Evolutionary conservation across 352 stramenopile species (phyloP).

Genomic region (Globisporangium canariense): DNA sequence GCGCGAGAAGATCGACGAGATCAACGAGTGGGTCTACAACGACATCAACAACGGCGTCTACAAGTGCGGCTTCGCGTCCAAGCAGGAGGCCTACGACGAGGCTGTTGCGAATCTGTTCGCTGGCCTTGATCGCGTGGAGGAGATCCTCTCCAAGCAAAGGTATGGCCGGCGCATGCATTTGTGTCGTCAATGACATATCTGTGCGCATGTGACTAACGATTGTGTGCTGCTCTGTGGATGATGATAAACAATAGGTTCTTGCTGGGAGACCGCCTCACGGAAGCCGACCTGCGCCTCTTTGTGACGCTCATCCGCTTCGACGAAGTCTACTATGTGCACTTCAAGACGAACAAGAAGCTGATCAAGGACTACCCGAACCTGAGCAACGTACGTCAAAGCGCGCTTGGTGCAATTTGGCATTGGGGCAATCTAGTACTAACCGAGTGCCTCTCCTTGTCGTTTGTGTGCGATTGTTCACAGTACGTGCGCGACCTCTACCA

Average conservation of each 20-base stretch:
- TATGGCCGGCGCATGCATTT: slow-evolving; percentile 19
- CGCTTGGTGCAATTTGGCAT: neutral
- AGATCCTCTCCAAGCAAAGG: slow-evolving; percentile 57
- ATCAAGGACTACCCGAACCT: slow-evolving; percentile 89
- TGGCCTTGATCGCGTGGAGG: slow-evolving; percentile 68
- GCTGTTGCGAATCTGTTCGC: slow-evolving; percentile 67
- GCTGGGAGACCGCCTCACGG: slow-evolving; percentile 61
- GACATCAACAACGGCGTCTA: slow-evolving; percentile 93
- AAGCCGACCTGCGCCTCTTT: slow-evolving; percentile 81
- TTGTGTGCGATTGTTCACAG: slow-evolving; percentile 20
- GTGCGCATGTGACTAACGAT: neutral
- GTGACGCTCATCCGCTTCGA: slow-evolving; percentile 82
- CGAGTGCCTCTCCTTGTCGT: slow-evolving; percentile 3
- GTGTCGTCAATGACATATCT: slow-evolving; percentile 8
- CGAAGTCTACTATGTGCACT: slow-evolving; percentile 82
- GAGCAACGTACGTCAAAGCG: slow-evolving; percentile 46
- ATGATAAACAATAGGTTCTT: slow-evolving; percentile 31
- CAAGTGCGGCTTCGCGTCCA: slow-evolving; percentile 89
- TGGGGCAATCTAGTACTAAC: neutral
- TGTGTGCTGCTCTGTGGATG: neutral
- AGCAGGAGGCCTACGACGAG: slow-evolving; percentile 88
- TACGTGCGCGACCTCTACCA: slow-evolving; percentile 92
- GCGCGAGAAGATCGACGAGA: slow-evolving; percentile 81
- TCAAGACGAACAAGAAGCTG: slow-evolving; percentile 88
- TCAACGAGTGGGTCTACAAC: slow-evolving; percentile 91